phyloP scores from a whole-genome alignment of 805 yeast species.

The Ogataea haglerorum region DNA sequence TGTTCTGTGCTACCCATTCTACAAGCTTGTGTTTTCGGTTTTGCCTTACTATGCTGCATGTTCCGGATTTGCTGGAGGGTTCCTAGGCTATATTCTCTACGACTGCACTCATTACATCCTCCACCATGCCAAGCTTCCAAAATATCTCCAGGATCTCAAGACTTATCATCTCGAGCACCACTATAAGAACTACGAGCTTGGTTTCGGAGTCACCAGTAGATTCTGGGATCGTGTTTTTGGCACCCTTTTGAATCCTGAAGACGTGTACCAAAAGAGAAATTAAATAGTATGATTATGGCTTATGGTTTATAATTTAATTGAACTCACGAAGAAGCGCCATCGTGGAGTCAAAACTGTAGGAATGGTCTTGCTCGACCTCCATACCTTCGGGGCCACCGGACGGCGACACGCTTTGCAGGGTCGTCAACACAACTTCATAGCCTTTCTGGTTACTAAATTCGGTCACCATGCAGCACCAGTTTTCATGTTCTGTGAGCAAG shows the following conservation, averaged over 20 bases:
- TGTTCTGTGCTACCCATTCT: conserved; percentile 73
- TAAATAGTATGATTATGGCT: conserved; percentile 14
- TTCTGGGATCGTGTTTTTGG: conserved; percentile 94
- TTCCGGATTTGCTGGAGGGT: conserved; percentile 93
- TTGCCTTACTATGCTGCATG: conserved; percentile 85
- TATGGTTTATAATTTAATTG: conserved; percentile 1
- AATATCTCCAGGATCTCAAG: conserved; percentile 71
- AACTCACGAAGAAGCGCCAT: conserved; percentile 16
- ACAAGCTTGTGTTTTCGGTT: conserved; percentile 66
- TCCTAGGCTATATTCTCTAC: conserved; percentile 87
- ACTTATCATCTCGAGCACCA: conserved; percentile 96
- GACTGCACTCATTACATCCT: conserved; percentile 92
- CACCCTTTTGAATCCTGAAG: conserved; percentile 59
- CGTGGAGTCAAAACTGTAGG: conserved; percentile 16
- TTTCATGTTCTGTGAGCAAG: conserved; percentile 34
- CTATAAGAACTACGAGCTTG: conserved; percentile 93
- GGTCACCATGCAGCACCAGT: conserved; percentile 36
- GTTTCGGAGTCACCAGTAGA: conserved; percentile 92
- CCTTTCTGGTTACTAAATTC: conserved; percentile 11
- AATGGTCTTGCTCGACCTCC: conserved; percentile 5
- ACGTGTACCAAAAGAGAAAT: conserved; percentile 41
- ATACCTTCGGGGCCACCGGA: conserved; percentile 1
- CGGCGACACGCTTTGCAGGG: conserved; percentile 7
- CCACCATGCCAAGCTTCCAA: conserved; percentile 85
- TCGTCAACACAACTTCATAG: conserved; percentile 16